phyloP scores from a whole-genome alignment of 1,284 basidiomycete species.

The Rhodotorula sp. region DNA sequence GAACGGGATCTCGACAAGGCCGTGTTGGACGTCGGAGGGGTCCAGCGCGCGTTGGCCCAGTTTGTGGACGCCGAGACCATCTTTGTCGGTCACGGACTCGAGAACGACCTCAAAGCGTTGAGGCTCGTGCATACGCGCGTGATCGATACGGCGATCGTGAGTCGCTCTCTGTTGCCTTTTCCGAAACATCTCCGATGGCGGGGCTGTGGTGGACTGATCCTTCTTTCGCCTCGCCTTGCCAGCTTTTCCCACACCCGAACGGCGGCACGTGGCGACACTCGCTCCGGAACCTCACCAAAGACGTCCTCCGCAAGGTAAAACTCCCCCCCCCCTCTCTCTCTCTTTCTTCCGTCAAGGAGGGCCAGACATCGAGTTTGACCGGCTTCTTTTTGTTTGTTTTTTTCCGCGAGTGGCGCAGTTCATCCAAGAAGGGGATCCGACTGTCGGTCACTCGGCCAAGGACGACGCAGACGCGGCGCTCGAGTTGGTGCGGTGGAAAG shows the following conservation, averaged over 20 bases:
- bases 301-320: constrained; percentile 30
- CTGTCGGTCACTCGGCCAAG: constrained; percentile 27
- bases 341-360: no score
- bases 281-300: constrained; percentile 63
- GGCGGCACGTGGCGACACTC: constrained; percentile 76
- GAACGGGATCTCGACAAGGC: constrained; percentile 61
- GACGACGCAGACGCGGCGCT: constrained; percentile 60
- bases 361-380: background rate
- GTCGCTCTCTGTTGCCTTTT: constrained; percentile 10
- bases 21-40: constrained; percentile 61
- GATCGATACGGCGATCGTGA: constrained; percentile 71
- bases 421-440: constrained; percentile 33
- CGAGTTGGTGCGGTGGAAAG: constrained; percentile 64
- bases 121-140: constrained; percentile 76
- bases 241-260: constrained; percentile 73
- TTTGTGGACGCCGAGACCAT: constrained; percentile 71
- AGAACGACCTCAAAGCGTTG: constrained; percentile 84
- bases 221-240: background rate
- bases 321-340: no score
- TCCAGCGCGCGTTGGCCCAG: constrained; percentile 61
- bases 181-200: no score
- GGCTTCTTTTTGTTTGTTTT: no score
- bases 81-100: constrained; percentile 56
- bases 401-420: constrained; percentile 17
- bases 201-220: no score